A percentile compares a stretch with the other conserved stretches of the same genome.
Evolutionary conservation across 2,329 filamentous ascomycete species (phyloP).

Genomic region (Penicillium sp.): DNA sequence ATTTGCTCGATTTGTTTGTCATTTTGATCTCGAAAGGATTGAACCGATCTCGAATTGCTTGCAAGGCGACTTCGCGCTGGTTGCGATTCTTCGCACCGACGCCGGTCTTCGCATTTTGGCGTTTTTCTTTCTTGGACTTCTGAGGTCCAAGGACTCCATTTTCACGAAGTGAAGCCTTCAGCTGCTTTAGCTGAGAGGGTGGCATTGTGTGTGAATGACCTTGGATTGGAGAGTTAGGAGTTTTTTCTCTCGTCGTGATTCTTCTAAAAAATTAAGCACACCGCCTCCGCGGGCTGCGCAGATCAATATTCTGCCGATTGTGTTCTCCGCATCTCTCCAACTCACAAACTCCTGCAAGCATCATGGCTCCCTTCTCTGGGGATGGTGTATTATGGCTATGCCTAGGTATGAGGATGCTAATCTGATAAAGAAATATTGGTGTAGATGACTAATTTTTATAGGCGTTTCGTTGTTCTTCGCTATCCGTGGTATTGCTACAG

Average conservation of each 20-base stretch:
- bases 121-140: constrained; percentile 92
- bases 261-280: constrained; percentile 31
- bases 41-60: constrained; percentile 89
- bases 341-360: constrained; percentile 11
- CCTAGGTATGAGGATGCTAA: constrained; percentile 29
- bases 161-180: constrained; percentile 86
- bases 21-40: constrained; percentile 96
- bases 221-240: constrained; percentile 22
- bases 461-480: constrained; percentile 50
- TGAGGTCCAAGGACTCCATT: constrained; percentile 88
- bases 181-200: constrained; percentile 91
- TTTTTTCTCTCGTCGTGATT: constrained; percentile 27
- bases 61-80: constrained; percentile 73
- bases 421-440: rapidly evolving
- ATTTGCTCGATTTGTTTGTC: constrained; percentile 74
- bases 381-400: constrained; percentile 43
- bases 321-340: constrained; percentile 23
- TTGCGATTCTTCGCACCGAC: constrained; percentile 71
- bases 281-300: constrained; percentile 32
- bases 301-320: constrained; percentile 31
- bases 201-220: constrained; percentile 61
- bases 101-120: constrained; percentile 66
- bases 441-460: constrained; percentile 14
- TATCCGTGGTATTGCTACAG: constrained; percentile 58
- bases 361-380: constrained; percentile 37